phyloP scores from a whole-genome alignment of 306 rosid species.

The Sophora flavescens region DNA sequence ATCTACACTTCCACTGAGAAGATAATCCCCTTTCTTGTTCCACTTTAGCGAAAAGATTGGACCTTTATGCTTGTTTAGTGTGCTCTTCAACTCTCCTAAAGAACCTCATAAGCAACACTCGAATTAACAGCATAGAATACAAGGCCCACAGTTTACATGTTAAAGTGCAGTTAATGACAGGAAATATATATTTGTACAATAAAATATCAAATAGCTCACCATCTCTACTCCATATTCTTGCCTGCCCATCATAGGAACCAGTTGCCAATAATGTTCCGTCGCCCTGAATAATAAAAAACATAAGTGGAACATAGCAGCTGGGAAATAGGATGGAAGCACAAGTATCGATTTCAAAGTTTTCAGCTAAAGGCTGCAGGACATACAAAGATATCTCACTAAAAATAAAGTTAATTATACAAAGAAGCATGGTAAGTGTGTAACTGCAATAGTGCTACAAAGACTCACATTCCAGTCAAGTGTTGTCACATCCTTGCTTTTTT shows the following conservation, averaged over 20 bases:
- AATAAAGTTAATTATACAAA: background rate
- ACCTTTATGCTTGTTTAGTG: conserved; percentile 67
- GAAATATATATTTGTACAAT: conserved; percentile 1
- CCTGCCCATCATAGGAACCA: conserved; percentile 82
- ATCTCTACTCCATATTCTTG: conserved; percentile 74
- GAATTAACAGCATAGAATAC: conserved; percentile 11
- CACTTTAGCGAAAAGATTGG: conserved; percentile 76
- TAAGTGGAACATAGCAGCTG: conserved; percentile 12
- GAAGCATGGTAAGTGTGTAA: conserved; percentile 3
- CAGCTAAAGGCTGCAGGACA: background rate
- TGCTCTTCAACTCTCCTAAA: conserved; percentile 64
- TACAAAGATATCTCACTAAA: conserved; percentile 10
- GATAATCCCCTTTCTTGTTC: conserved; percentile 81
- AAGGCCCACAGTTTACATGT: conserved; percentile 15
- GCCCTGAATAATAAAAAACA: conserved; percentile 47
- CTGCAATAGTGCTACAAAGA: conserved; percentile 15
- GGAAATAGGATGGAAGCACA: conserved; percentile 14
- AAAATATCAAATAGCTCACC: conserved; percentile 56
- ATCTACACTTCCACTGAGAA: conserved; percentile 75
- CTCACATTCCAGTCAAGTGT: conserved; percentile 87
- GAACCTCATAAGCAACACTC: conserved; percentile 37
- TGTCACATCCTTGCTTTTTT: conserved; percentile 77
- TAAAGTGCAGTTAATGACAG: conserved; percentile 19
- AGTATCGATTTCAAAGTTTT: background rate
- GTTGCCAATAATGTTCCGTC: conserved; percentile 77